Evolutionary conservation across 2,329 filamentous ascomycete genomes (phyloP).

Genomic region (Pseudogymnoascus destructans): DNA sequence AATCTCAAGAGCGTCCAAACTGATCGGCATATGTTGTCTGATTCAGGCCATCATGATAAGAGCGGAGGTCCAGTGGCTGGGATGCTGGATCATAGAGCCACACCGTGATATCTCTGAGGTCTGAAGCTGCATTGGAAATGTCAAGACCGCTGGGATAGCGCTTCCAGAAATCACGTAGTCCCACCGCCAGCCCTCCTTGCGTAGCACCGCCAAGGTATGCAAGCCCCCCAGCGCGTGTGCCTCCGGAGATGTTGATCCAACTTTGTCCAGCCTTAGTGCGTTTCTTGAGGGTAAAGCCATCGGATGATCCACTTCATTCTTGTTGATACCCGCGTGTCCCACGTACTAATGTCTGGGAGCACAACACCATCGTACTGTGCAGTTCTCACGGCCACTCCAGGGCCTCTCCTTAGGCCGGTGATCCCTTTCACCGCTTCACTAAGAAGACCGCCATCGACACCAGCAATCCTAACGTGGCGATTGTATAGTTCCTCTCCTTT

Average conservation of each 20-base stretch:
- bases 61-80: conserved; percentile 40
- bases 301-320: conserved; percentile 43
- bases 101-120: conserved; percentile 39
- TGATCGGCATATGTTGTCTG: conserved; percentile 43
- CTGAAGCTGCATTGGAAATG: conserved; percentile 36
- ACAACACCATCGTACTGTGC: conserved; percentile 38
- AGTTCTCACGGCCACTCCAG: conserved; percentile 34
- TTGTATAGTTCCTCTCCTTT: conserved; percentile 40
- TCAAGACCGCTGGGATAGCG: conserved; percentile 46
- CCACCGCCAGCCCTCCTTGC: conserved; percentile 44
- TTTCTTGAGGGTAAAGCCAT: conserved; percentile 48
- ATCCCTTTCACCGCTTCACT: conserved; percentile 46
- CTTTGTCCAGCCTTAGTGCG: conserved; percentile 42
- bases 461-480: conserved; percentile 44
- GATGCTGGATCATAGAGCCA: conserved; percentile 48
- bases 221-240: conserved; percentile 41
- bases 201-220: conserved; percentile 46
- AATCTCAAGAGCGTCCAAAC: conserved; percentile 46
- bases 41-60: conserved; percentile 45
- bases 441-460: conserved; percentile 41
- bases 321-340: conserved; percentile 34
- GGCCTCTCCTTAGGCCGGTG: conserved; percentile 43
- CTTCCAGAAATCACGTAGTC: conserved; percentile 50
- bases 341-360: conserved; percentile 32
- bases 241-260: conserved; percentile 46